A percentile compares a stretch with the other conserved stretches of the same genome.
These are phyloP conservation scores for Fusarium miscanthi DNA, from an alignment of 2,329 filamentous ascomycete species.

Conservation along the genomic window DNA sequence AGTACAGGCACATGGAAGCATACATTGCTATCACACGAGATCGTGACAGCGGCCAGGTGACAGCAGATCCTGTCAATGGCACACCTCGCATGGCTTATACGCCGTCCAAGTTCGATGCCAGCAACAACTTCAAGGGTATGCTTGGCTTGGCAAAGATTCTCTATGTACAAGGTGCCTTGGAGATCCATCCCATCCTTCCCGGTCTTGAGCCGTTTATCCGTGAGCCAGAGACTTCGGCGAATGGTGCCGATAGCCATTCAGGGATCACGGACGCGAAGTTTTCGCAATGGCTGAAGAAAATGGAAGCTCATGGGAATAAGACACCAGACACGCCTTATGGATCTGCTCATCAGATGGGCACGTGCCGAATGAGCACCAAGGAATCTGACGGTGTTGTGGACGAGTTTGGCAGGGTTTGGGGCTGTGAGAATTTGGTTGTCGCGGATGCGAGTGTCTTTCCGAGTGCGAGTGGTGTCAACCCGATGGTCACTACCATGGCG, in stretches of 20 bases:
- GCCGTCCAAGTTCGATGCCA: not conserved
- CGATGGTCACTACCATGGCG: constrained; percentile 1
- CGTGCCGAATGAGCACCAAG: not conserved
- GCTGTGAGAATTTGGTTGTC: not conserved
- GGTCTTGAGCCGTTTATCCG: not conserved
- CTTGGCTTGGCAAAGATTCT: not conserved
- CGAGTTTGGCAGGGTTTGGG: not conserved
- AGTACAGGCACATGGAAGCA: not conserved
- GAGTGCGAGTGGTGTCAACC: not conserved
- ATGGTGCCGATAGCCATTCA: not conserved
- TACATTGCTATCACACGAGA: constrained; percentile 1
- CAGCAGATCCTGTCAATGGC: not conserved
- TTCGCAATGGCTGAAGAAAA: not conserved
- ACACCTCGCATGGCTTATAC: not conserved
- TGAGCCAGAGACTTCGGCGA: fast-evolving
- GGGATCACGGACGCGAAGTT: not conserved
- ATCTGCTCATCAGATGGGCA: constrained; percentile 1
- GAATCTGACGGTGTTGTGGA: constrained; percentile 2
- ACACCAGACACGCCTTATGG: not conserved
- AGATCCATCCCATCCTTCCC: not conserved
- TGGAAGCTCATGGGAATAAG: constrained; percentile 7
- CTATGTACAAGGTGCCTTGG: not conserved
- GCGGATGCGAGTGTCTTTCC: constrained; percentile 1
- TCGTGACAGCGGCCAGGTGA: not conserved
- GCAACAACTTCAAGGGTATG: not conserved